Conservation (phyloP, 257 asterid species). For the Pogostemon cablin region DNA sequence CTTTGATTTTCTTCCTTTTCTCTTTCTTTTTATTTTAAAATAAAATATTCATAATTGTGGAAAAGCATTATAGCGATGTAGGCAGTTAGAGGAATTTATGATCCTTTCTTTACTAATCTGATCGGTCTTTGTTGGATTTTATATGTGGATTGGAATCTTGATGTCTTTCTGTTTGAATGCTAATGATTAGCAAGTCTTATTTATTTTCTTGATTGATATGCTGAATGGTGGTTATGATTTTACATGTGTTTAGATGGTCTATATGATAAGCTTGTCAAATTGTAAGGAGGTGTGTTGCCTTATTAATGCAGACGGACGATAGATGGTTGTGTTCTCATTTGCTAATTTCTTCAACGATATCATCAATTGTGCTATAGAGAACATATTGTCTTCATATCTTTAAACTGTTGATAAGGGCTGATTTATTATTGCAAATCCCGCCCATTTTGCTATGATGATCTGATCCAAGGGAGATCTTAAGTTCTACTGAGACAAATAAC, state of each 20-base stretch:
- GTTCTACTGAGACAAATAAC: background rate
- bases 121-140: background rate
- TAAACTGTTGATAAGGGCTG: background rate
- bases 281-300: constrained; percentile 29
- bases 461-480: background rate
- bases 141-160: background rate
- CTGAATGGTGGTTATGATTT: background rate
- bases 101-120: background rate
- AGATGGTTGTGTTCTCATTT: background rate
- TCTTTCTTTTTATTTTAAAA: background rate
- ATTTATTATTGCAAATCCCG: background rate
- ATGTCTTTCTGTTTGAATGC: background rate
- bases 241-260: constrained; percentile 10
- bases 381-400: background rate
- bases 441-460: background rate
- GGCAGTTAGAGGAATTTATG: background rate
- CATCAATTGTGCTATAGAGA: background rate
- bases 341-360: background rate
- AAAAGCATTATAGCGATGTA: background rate
- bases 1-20: background rate
- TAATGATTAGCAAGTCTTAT: background rate
- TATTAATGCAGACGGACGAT: constrained; percentile 6
- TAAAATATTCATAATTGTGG: background rate
- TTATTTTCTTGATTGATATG: background rate
- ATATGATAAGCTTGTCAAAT: constrained; percentile 24